These are phyloP conservation scores for Fusarium globosum DNA, from an alignment of 2,329 filamentous ascomycete species.

Conservation along the genomic window DNA sequence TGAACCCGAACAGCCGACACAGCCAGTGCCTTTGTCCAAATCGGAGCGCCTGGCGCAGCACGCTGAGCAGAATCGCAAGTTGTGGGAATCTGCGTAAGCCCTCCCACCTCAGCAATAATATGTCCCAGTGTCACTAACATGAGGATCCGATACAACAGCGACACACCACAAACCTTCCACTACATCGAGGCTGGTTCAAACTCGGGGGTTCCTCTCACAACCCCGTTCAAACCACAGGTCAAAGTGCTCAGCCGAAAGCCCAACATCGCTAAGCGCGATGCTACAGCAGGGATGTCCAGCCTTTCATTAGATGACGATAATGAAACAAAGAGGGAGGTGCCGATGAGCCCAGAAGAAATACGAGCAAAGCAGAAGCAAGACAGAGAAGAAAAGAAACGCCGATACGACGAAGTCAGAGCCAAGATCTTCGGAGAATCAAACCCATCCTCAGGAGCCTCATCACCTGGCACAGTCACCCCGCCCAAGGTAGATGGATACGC, in stretches of 20 bases:
- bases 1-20: constrained; percentile 48
- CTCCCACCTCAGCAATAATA: not conserved
- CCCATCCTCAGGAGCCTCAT: constrained; percentile 67
- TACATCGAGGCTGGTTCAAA: constrained; percentile 75
- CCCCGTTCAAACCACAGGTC: constrained; percentile 81
- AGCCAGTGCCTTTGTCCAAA: constrained; percentile 67
- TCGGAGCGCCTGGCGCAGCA: constrained; percentile 84
- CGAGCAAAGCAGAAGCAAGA: constrained; percentile 81
- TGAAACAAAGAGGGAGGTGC: constrained; percentile 70
- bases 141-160: constrained; percentile 58
- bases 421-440: constrained; percentile 81
- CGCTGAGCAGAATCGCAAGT: constrained; percentile 81
- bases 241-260: constrained; percentile 89
- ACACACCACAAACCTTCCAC: constrained; percentile 78
- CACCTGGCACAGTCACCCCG: constrained; percentile 70
- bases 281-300: constrained; percentile 59
- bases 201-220: constrained; percentile 63
- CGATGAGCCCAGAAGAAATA: constrained; percentile 79
- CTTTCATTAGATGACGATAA: constrained; percentile 63
- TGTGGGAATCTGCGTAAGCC: constrained; percentile 89
- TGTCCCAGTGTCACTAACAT: constrained; percentile 13
- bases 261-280: constrained; percentile 68
- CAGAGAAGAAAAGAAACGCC: constrained; percentile 87
- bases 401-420: constrained; percentile 89
- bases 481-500: constrained; percentile 56